These are phyloP conservation scores for Aspergillus brunneoviolaceus DNA, from an alignment of 2,329 filamentous ascomycete genomes.

Conservation along the genomic window DNA sequence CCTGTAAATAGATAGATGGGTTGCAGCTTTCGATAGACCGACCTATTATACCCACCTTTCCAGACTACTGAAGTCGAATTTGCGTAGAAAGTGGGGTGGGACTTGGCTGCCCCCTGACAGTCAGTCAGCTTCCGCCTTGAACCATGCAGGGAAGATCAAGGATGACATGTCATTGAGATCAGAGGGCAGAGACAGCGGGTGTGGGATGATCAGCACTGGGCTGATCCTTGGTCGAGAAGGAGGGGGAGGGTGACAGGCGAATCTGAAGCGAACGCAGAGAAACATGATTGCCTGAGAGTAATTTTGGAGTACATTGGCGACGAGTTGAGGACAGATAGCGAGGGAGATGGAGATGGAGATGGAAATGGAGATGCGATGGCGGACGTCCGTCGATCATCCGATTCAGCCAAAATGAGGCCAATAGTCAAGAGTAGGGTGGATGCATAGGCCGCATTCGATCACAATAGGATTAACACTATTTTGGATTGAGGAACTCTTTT, in stretches of 20 bases:
- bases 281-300: neutral
- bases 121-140: neutral
- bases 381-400: conserved; percentile 4
- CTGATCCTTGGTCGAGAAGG: neutral
- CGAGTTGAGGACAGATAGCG: neutral
- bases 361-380: no score
- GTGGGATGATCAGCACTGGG: conserved; percentile 5
- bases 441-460: neutral
- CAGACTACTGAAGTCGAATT: neutral
- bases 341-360: neutral
- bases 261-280: neutral
- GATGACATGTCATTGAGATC: conserved; percentile 8
- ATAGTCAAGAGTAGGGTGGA: neutral
- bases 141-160: conserved; percentile 3
- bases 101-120: neutral
- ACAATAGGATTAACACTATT: neutral
- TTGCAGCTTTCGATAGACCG: neutral
- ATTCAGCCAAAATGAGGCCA: neutral
- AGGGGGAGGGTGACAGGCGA: neutral
- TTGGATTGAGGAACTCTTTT: no score
- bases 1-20: neutral
- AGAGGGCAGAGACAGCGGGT: neutral
- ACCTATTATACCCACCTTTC: neutral
- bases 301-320: neutral
- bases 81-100: neutral